These are phyloP conservation scores for Musa beccarii DNA, from an alignment of 176 grass and related monocot genomes.

Conservation along the genomic window DNA sequence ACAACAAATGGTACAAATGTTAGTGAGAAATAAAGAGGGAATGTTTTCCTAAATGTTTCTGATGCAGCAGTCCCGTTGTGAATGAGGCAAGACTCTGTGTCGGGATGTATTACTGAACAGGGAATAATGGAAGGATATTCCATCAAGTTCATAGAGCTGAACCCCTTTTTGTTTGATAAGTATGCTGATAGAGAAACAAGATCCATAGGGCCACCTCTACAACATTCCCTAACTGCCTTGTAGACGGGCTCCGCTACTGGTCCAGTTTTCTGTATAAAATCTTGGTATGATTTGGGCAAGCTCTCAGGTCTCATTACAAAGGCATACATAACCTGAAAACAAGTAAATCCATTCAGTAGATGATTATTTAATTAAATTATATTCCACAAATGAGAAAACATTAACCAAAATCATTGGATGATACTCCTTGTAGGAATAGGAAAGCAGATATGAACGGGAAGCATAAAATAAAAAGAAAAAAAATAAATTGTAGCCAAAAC, in stretches of 20 bases:
- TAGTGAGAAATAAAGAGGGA: conserved; percentile 95
- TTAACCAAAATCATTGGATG: neutral
- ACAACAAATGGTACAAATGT: conserved; percentile 94
- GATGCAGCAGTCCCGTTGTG: conserved; percentile 58
- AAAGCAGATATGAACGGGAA: too few species aligned
- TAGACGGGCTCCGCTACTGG: conserved; percentile 83
- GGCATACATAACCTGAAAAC: conserved; percentile 88
- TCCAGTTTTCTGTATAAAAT: conserved; percentile 97
- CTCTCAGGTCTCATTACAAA: conserved; percentile 98
- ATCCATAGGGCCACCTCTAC: conserved; percentile 79
- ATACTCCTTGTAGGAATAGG: too few species aligned
- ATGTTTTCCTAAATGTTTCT: conserved; percentile 97
- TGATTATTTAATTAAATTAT: neutral
- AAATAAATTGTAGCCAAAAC: neutral
- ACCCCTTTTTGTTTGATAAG: conserved; percentile 48
- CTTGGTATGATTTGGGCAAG: conserved; percentile 93
- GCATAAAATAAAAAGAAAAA: neutral
- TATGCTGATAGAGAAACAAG: conserved; percentile 49
- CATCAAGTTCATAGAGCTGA: conserved; percentile 43
- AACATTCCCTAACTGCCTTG: conserved; percentile 67
- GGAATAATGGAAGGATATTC: conserved; percentile 65
- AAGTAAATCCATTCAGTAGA: neutral
- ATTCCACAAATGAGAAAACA: neutral
- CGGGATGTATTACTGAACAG: conserved; percentile 86
- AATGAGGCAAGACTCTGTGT: conserved; percentile 61